Evolutionary conservation across 257 asterid species (phyloP), one percentile per base, ranked within the genome.

Genomic region (Fraxinus americana): DNA sequence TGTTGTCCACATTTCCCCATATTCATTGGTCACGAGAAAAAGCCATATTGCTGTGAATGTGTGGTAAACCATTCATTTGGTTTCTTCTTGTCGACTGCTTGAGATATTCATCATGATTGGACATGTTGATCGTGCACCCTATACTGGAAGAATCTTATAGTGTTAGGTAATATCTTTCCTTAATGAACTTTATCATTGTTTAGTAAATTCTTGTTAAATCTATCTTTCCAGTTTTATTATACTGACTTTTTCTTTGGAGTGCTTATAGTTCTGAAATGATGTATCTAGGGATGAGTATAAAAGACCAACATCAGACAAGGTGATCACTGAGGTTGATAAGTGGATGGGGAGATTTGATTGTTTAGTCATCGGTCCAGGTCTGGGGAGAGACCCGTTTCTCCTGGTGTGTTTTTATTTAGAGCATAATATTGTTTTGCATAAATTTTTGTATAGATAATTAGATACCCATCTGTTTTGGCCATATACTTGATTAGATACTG

Each of bases 271-370:
- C 54, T 72, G 75, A 79, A 85, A 67, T 52, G 52, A 21, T 75
- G 66, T 75, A 77, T 85, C 74, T 89, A 96, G 99, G 93, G 91
- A 91, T 14, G 97, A 93, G 83, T 94, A 89, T 74, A 91, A 86
- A 86, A 82, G 81, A 80, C 86, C 92, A 38, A 77, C 85, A 77
- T 89, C 92, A 39, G 87, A 89, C 77, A 96, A 89, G 82, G 89
- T 96, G 77, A 82, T 93, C 71, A 83, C 89, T 77, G 99, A 96
- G 85, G 88, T 93, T 73, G 94, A 93, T 83, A 96, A 91, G 86
- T 96, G 99, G 99, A 91, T 95, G 96, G 97, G 85, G 86, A 87
- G 98, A 87, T 96, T 96, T 79, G 99, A 96, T 83, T 96, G 99
- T 82, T 89, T 93, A 16, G 93, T 95, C 38, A 81, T 95, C 70